Percentiles rank a stretch among this genome's conserved stretches.
Conservation (phyloP, 176 grass and related monocot genomes). For the Guadua angustifolia region DNA sequence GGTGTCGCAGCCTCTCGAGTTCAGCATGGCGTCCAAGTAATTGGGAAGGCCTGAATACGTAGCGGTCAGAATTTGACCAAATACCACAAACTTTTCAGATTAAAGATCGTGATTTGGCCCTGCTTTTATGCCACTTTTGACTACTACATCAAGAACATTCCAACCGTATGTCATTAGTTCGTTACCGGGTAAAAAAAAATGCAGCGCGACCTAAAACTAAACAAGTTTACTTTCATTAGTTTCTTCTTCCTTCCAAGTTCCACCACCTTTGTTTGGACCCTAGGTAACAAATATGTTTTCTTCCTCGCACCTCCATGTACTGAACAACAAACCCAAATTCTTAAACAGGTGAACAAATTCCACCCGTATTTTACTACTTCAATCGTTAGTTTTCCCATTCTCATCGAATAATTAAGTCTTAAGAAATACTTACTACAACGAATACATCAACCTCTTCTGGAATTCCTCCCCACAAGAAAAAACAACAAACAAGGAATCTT, state of each 20-base stretch:
- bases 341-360: not conserved
- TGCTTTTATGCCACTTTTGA: not conserved
- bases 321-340: not conserved
- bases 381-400: not conserved
- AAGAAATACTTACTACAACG: not conserved
- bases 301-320: not conserved
- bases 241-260: not conserved
- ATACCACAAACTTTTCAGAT: not conserved
- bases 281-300: not conserved
- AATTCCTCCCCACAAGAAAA: not conserved
- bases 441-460: slow-evolving; percentile 25
- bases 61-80: not conserved
- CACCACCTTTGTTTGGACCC: not conserved
- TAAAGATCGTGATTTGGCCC: slow-evolving; percentile 2
- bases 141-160: not conserved
- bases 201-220: not conserved
- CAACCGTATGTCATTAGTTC: not conserved
- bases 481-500: not conserved
- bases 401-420: not conserved
- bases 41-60: not conserved
- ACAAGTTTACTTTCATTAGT: not conserved
- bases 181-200: not conserved
- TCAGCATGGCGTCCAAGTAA: not conserved
- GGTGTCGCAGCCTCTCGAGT: not conserved
- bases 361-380: not conserved